phyloP scores from a whole-genome alignment of 2,329 filamentous ascomycete species.

The Monosporascus cannonballus region DNA sequence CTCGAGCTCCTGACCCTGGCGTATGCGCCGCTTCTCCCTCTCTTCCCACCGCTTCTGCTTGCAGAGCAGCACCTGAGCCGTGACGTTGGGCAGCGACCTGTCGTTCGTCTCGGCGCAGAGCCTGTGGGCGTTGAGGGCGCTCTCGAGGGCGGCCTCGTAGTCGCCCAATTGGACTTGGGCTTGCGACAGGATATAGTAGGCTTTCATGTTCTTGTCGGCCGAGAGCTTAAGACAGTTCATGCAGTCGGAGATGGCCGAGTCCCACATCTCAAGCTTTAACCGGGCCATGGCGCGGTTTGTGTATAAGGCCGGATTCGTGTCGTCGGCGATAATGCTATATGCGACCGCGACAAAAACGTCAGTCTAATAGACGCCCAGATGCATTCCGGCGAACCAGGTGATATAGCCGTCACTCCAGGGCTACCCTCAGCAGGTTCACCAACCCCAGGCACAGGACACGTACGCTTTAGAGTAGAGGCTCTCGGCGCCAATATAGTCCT shows the following conservation, averaged over 20 bases:
- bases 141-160: constrained; percentile 65
- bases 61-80: constrained; percentile 66
- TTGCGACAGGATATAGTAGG: constrained; percentile 75
- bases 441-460: constrained; percentile 20
- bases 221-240: constrained; percentile 64
- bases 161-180: constrained; percentile 71
- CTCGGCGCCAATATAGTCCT: constrained; percentile 62
- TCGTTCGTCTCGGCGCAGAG: constrained; percentile 58
- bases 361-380: background rate
- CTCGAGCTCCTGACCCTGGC: constrained; percentile 53
- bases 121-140: constrained; percentile 67
- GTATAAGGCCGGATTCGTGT: constrained; percentile 72
- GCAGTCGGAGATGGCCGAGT: constrained; percentile 73
- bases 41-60: constrained; percentile 85
- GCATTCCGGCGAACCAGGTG: too few relatives aligned
- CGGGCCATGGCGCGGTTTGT: constrained; percentile 85
- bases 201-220: constrained; percentile 63
- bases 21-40: constrained; percentile 55
- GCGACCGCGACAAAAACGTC: background rate
- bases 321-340: constrained; percentile 67
- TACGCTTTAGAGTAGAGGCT: constrained; percentile 67
- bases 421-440: background rate
- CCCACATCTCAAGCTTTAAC: constrained; percentile 67
- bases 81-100: constrained; percentile 64
- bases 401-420: too few relatives aligned